Base-by-base conservation (phyloP, 2,329 filamentous ascomycete genomes). In the Trichoderma simmonsii region DNA sequence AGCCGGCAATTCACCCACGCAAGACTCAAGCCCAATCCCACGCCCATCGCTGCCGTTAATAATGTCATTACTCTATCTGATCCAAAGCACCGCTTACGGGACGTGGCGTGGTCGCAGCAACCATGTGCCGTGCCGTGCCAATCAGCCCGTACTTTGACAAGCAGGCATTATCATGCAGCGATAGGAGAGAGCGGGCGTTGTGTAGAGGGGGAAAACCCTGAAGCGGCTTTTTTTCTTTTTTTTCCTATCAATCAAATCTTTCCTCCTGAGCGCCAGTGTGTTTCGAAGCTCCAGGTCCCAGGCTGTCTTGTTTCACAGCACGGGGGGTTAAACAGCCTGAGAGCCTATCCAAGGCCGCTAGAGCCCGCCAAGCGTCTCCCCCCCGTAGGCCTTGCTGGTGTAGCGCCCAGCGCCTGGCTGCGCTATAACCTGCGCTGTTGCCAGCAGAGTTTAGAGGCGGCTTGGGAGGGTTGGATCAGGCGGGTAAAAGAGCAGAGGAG, bases 401-500 rank as follows among this genome's bases (percentile, higher is more conserved):
- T 56, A 69, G 54, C 56, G 65, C 65, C 26, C 65, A 59, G 54
- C 66, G 56, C 65, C 36, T 39, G 26, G 36, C 21, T 57, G 48
- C 69, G 56, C 66, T 69, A 61, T 34, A 28, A 26, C 32, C 56
- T 61, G 66, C 56, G 66, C 66, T 60, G 54, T 61, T 39, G 56
- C 56, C 39, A 67, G 64, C 64, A 67, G 64, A 67, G 64, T 67
- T 67, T 66, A 39, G 70, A 67, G 60, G 70, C 51, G 70, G 54
- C 62, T 36, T 32, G 24, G 36, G 63, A 72, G 57, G 63, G 64
- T 56, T 72, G 70, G 70, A 72, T 72, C 70, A 72, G 70, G 62
- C 66, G 72, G 62, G 72, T 75, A 73, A 72, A 73, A 70, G 54
- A 62, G 62, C 70, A 43, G 63, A 36, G 59, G 63, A 72, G 69